phyloP scores from a whole-genome alignment of 176 grass and related monocot genomes.

The Aegilops bicornis region DNA sequence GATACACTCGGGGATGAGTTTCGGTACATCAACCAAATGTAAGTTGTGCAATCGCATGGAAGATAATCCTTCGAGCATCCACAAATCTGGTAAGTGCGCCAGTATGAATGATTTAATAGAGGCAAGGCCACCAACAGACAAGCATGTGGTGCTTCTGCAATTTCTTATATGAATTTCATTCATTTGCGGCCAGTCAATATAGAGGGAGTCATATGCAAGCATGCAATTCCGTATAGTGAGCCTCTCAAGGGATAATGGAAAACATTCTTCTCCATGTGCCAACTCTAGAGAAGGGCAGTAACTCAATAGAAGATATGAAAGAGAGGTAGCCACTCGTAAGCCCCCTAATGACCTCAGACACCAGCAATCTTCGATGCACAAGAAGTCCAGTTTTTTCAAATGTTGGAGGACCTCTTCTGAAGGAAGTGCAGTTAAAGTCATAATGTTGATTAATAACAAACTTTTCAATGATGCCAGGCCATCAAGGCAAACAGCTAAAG shows the following conservation, averaged over 20 bases:
- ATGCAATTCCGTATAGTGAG: fast-evolving
- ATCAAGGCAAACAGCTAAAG: neutral
- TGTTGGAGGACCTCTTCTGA: neutral
- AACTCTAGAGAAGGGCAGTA: conserved; percentile 1
- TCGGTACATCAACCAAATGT: neutral
- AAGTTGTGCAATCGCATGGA: neutral
- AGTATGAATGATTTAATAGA: no score
- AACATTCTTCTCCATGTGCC: neutral
- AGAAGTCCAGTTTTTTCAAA: neutral
- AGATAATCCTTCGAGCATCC: neutral
- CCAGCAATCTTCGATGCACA: neutral
- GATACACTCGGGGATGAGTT: neutral
- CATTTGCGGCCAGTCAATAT: neutral
- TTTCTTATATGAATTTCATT: fast-evolving
- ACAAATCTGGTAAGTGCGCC: neutral
- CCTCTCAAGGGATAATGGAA: fast-evolving
- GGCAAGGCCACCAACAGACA: neutral
- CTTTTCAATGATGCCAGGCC: neutral
- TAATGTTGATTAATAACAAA: fast-evolving
- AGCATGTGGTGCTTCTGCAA: neutral
- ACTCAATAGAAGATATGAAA: fast-evolving
- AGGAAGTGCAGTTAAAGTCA: conserved; percentile 15
- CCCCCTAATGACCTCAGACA: conserved; percentile 14
- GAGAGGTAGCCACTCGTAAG: neutral
- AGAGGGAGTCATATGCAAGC: neutral